Conservation (phyloP, 78 protist genomes). For the slime mould (Dictyostelium discoideum) region dicty_2.7 NC_007091.3:4033501-4034000, state of each 20-base stretch:
- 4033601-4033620: slow-evolving; percentile 99
- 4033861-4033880: neutral
- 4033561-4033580: slow-evolving; percentile 85
- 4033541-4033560: slow-evolving; percentile 86
- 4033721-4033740: slow-evolving; percentile 89
- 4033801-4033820: slow-evolving; percentile 91
- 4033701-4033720: slow-evolving; percentile 95
- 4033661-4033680: slow-evolving; percentile 91
- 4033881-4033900: too few species aligned
- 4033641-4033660: slow-evolving; percentile 94
- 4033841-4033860: neutral
- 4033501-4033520: slow-evolving; percentile 88
- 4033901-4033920: too few species aligned
- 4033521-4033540: slow-evolving; percentile 96
- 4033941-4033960: too few species aligned
- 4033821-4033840: slow-evolving; percentile 79
- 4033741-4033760: slow-evolving; percentile 96
- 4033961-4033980: neutral
- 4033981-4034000: neutral
- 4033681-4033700: slow-evolving; percentile 94
- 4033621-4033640: slow-evolving; percentile 95
- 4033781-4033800: slow-evolving; percentile 92
- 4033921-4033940: too few species aligned
- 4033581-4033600: slow-evolving; percentile 85
- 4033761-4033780: slow-evolving; percentile 96